phyloP scores from a whole-genome alignment of 176 grass and related monocot genomes.

The Raddia distichophylla region DNA sequence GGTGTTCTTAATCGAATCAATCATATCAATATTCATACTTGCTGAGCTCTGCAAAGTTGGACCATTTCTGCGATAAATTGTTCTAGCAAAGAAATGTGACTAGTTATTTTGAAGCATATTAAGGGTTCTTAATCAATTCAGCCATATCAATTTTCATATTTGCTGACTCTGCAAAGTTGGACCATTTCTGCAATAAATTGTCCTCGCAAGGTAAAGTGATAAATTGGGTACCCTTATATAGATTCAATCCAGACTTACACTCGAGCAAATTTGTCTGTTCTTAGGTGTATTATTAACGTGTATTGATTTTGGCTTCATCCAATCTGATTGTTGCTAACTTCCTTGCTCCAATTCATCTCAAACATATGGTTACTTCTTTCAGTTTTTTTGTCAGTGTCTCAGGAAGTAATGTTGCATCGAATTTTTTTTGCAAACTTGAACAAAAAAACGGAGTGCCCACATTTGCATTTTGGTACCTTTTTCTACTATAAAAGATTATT shows the following conservation, averaged over 20 bases:
- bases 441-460: not conserved
- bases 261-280: constrained; percentile 1
- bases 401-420: not conserved
- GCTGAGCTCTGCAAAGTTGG: not conserved
- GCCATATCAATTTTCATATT: not conserved
- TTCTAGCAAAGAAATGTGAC: not conserved
- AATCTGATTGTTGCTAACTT: not conserved
- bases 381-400: not conserved
- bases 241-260: not conserved
- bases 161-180: not conserved
- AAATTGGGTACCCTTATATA: not conserved
- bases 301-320: not conserved
- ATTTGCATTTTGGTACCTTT: not conserved
- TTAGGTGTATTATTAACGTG: not conserved
- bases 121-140: not conserved
- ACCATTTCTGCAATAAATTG: not conserved
- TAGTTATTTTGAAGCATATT: not conserved
- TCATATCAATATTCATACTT: not conserved
- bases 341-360: constrained; percentile 15
- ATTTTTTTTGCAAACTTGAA: not conserved
- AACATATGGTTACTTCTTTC: not conserved
- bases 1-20: not conserved
- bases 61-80: not conserved
- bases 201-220: not conserved
- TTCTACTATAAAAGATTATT: not conserved